Evolutionary conservation across 352 stramenopile genomes (phyloP).

Genomic region (Pythium pectinolyticum): DNA sequence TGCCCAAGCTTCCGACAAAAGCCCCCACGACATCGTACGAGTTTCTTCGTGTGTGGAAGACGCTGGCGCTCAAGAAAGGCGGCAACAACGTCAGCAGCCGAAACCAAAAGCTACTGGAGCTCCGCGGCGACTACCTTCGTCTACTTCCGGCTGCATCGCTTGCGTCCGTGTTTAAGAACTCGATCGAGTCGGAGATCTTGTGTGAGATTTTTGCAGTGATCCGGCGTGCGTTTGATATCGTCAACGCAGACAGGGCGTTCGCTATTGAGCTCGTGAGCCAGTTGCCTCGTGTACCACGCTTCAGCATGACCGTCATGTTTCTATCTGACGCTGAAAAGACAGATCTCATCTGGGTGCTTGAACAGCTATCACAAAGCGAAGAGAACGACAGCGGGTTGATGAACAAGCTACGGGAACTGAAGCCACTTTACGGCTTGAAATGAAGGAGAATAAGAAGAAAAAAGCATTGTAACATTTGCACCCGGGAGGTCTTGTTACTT

Average conservation of each 20-base stretch:
- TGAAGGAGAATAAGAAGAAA: slow-evolving; percentile 20
- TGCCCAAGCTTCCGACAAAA: slow-evolving; percentile 66
- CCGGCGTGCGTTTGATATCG: slow-evolving; percentile 32
- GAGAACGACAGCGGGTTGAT: slow-evolving; percentile 5
- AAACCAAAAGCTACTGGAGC: slow-evolving; percentile 27
- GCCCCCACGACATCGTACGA: slow-evolving; percentile 73
- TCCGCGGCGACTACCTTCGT: slow-evolving; percentile 57
- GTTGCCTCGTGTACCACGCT: slow-evolving; percentile 58
- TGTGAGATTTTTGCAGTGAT: slow-evolving; percentile 53
- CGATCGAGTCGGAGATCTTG: slow-evolving; percentile 76
- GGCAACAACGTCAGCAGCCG: slow-evolving; percentile 34
- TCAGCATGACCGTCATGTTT: slow-evolving; percentile 82
- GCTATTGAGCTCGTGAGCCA: slow-evolving; percentile 38
- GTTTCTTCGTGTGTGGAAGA: slow-evolving; percentile 80
- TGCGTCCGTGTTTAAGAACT: slow-evolving; percentile 60
- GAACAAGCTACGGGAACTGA: slow-evolving; percentile 32
- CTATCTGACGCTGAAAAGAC: slow-evolving; percentile 62
- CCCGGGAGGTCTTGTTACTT: slow-evolving; percentile 64
- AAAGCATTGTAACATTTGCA: too few species aligned
- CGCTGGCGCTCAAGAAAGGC: slow-evolving; percentile 50
- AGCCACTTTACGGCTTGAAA: slow-evolving; percentile 51
- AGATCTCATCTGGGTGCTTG: slow-evolving; percentile 52
- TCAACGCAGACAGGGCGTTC: slow-evolving; percentile 22
- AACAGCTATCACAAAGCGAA: slow-evolving; percentile 17
- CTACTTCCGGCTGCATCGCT: slow-evolving; percentile 40